phyloP scores from a whole-genome alignment of 139 green algal species.

The Trebouxia sp. region DNA sequence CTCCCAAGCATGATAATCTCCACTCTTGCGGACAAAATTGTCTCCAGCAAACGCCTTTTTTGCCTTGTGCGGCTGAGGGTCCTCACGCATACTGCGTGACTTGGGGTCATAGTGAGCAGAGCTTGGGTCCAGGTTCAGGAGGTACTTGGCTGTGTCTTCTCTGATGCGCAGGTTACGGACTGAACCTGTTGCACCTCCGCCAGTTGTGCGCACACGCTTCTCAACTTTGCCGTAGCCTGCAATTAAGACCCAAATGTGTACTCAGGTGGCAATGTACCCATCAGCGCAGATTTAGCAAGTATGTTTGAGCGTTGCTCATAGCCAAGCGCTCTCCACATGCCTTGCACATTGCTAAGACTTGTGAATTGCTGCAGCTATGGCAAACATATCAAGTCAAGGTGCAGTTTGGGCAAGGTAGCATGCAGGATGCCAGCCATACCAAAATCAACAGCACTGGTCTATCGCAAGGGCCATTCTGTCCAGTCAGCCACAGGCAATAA shows the following conservation, averaged over 20 bases:
- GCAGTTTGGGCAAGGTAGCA: too few species aligned
- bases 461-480: neutral
- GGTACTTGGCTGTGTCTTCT: slow-evolving; percentile 99
- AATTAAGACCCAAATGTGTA: too few species aligned
- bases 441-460: too few species aligned
- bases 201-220: slow-evolving; percentile 92
- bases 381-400: too few species aligned
- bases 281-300: too few species aligned
- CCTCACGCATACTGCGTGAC: slow-evolving; percentile 93
- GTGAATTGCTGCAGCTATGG: too few species aligned
- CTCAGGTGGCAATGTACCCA: too few species aligned
- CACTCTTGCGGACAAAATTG: slow-evolving; percentile 89
- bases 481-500: neutral
- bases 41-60: slow-evolving; percentile 81
- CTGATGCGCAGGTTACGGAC: slow-evolving; percentile 98
- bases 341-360: too few species aligned
- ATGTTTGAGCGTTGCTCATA: too few species aligned
- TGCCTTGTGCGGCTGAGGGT: slow-evolving; percentile 77
- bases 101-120: slow-evolving; percentile 99
- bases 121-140: slow-evolving; percentile 96
- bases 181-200: slow-evolving; percentile 81
- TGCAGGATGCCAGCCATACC: neutral
- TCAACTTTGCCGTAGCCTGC: slow-evolving; percentile 93
- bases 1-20: slow-evolving; percentile 78
- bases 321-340: too few species aligned